Percentiles rank a stretch among this genome's conserved stretches.
phyloP scores from a whole-genome alignment of 176 grass and related monocot genomes.

The Oryza glumipatula region DNA sequence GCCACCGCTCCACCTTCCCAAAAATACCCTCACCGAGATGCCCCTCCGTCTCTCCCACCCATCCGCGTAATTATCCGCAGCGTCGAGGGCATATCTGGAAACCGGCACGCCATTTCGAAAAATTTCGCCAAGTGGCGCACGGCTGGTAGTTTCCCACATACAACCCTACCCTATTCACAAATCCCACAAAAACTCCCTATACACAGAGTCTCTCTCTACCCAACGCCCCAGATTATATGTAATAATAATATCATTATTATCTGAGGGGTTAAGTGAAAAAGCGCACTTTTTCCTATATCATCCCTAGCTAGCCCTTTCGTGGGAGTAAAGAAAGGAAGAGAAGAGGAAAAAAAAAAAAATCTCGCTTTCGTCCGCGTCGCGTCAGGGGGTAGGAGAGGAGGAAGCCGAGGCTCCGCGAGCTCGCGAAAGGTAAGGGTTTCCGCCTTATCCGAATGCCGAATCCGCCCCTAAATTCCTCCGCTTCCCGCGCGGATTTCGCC shows the following conservation, averaged over 20 bases:
- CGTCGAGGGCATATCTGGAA: background rate
- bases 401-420: constrained; percentile 9
- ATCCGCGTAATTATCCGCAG: background rate
- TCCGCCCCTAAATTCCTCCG: background rate
- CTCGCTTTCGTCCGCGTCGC: constrained; percentile 5
- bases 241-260: rapidly evolving
- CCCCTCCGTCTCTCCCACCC: background rate
- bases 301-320: background rate
- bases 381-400: constrained; percentile 16
- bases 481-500: background rate
- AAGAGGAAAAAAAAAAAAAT: constrained; percentile 33
- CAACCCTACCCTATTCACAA: rapidly evolving
- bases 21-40: background rate
- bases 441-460: constrained; percentile 25
- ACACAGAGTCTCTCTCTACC: background rate
- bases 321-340: background rate
- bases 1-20: background rate
- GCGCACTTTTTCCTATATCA: background rate
- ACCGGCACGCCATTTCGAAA: constrained; percentile 25
- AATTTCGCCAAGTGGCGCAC: background rate
- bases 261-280: rapidly evolving
- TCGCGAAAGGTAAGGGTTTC: constrained; percentile 48
- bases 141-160: background rate
- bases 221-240: no score
- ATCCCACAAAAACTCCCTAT: rapidly evolving